A percentile compares a stretch with the other conserved stretches of the same genome.
These are phyloP conservation scores for Pterocarpus macrocarpus DNA, from an alignment of 306 rosid species.

Conservation along the genomic window DNA sequence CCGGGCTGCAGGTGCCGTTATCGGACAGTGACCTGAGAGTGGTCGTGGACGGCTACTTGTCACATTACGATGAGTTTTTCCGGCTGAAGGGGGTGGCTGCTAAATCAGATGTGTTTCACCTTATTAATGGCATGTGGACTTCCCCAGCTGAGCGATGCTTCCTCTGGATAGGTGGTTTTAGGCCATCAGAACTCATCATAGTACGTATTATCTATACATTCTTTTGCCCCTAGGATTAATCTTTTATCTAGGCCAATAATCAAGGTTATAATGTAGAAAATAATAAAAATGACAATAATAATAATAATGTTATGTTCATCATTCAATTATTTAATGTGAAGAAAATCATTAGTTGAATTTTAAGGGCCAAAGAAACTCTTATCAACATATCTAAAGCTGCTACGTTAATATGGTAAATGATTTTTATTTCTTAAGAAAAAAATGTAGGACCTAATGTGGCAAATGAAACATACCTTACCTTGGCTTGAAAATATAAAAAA, in stretches of 20 bases:
- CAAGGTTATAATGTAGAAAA: not conserved
- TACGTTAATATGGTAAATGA: too few species aligned
- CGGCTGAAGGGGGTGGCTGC: conserved; percentile 75
- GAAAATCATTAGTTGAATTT: too few species aligned
- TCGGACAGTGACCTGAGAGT: conserved; percentile 70
- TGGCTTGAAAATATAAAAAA: too few species aligned
- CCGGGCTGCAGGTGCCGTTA: conserved; percentile 67
- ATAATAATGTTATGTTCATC: not conserved
- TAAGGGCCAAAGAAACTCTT: too few species aligned
- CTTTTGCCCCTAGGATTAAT: not conserved
- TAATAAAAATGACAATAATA: not conserved
- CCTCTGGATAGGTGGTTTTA: conserved; percentile 95
- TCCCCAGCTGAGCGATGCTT: conserved; percentile 93
- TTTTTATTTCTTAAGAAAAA: too few species aligned
- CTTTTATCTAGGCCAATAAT: not conserved
- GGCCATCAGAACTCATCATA: conserved; percentile 87
- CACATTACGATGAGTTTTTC: conserved; percentile 85
- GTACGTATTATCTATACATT: conserved; percentile 44
- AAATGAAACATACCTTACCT: too few species aligned
- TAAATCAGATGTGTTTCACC: conserved; percentile 91
- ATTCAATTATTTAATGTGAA: not conserved
- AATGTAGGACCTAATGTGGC: too few species aligned
- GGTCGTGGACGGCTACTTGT: conserved; percentile 71
- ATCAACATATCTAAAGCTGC: too few species aligned
- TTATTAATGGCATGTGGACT: conserved; percentile 84